phyloP scores from a whole-genome alignment of 2,329 filamentous ascomycete species.

The Monosporascus sp. region DNA sequence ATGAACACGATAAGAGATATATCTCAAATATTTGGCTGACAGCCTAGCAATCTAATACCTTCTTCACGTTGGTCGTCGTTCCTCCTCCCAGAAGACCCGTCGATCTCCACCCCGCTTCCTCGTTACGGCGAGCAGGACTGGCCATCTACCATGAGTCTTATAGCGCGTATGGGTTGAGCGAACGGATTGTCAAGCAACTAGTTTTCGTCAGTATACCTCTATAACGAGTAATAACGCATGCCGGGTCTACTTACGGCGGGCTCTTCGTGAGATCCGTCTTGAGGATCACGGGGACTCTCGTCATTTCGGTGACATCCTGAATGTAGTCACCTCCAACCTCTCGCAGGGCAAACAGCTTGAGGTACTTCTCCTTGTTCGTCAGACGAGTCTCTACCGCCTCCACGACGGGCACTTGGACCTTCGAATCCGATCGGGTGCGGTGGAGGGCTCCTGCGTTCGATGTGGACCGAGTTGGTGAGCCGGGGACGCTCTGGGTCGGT shows the following conservation, averaged over 20 bases:
- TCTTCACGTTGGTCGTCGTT: not conserved
- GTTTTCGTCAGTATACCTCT: conserved; percentile 29
- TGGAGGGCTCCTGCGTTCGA: conserved; percentile 66
- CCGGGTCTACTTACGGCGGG: conserved; percentile 77
- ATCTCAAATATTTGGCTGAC: not conserved
- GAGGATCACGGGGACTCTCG: conserved; percentile 90
- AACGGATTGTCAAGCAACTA: conserved; percentile 63
- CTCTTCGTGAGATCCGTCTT: conserved; percentile 99
- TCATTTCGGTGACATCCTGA: conserved; percentile 98
- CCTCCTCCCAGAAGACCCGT: not conserved
- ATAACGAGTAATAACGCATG: not conserved
- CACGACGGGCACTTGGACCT: conserved; percentile 71
- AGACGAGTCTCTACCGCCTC: conserved; percentile 75
- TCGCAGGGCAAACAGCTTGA: conserved; percentile 80
- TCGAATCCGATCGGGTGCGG: conserved; percentile 90
- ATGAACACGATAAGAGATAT: not conserved
- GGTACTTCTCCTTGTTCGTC: conserved; percentile 93
- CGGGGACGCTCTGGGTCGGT: conserved; percentile 90
- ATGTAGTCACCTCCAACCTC: conserved; percentile 95
- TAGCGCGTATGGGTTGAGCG: conserved; percentile 58
- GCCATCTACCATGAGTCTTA: conserved; percentile 13
- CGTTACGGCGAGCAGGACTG: conserved; percentile 2
- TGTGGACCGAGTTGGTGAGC: conserved; percentile 76
- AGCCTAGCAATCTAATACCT: not conserved
- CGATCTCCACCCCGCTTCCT: not conserved